These are phyloP conservation scores for Nemania sp. DNA, from an alignment of 2,329 filamentous ascomycete species.

Conservation along the genomic window DNA sequence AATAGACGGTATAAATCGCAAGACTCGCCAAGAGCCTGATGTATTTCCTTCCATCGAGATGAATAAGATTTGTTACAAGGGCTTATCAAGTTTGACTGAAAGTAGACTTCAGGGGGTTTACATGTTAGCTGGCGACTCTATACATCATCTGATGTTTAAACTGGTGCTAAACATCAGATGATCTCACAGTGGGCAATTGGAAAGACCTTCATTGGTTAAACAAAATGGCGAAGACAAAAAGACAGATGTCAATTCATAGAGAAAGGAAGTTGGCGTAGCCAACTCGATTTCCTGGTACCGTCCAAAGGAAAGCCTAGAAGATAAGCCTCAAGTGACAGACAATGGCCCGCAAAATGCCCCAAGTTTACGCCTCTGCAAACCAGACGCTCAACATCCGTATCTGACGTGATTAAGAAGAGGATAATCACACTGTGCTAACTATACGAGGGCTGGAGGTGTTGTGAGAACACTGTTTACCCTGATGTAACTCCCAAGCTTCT, in stretches of 20 bases:
- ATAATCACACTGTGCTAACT: not conserved
- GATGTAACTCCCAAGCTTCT: not conserved
- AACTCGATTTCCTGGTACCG: not conserved
- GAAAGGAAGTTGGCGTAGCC: not conserved
- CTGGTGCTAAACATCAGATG: too few species aligned
- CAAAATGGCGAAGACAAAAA: not conserved
- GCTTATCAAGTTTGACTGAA: not conserved
- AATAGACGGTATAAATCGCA: not conserved
- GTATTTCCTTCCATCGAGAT: too few species aligned
- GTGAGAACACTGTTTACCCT: not conserved
- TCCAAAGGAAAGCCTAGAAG: conserved; percentile 13
- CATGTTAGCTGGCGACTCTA: not conserved
- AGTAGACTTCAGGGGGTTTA: not conserved
- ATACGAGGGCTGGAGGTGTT: not conserved
- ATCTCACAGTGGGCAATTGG: not conserved
- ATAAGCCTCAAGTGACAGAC: conserved; percentile 12
- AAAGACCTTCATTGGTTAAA: not conserved
- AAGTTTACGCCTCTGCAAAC: conserved; percentile 12
- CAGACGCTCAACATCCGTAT: conserved; percentile 14
- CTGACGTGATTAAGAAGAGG: conserved; percentile 9
- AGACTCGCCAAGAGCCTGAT: not conserved
- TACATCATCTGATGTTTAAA: not conserved
- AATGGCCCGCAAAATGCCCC: conserved; percentile 10
- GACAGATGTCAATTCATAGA: conserved; percentile 14
- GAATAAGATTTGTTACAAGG: too few species aligned